Evolutionary conservation across 345 rosid species (phyloP).

Genomic region (Abelmoschus esculentus): DNA sequence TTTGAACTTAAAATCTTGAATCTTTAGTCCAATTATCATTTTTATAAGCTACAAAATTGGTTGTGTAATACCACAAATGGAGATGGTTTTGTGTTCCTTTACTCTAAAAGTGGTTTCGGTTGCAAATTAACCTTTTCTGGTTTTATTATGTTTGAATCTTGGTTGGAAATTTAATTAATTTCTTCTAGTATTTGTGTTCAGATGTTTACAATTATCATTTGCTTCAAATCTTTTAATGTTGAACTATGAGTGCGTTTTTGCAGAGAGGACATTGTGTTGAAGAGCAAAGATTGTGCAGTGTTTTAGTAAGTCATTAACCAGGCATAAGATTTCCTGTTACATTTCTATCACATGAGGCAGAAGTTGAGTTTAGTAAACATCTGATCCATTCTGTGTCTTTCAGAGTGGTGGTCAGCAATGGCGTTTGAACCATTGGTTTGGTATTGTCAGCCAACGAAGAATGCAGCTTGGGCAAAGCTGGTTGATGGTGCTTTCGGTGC

Average conservation of each 20-base stretch:
- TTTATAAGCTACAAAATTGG: neutral
- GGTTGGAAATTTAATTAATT: neutral
- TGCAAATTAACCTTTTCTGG: neutral
- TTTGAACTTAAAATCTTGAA: neutral
- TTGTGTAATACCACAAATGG: neutral
- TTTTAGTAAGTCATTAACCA: neutral
- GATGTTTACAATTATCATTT: neutral
- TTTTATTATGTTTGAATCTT: neutral
- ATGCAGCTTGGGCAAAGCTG: conserved; percentile 53
- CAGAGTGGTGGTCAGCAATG: conserved; percentile 34
- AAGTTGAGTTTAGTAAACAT: neutral
- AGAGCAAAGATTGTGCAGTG: neutral
- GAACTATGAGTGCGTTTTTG: neutral
- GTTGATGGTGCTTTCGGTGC: conserved; percentile 65
- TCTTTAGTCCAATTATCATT: neutral
- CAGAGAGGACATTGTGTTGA: conserved; percentile 11
- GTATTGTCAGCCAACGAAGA: conserved; percentile 69
- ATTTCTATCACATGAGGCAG: neutral
- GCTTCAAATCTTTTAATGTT: neutral
- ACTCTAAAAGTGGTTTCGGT: neutral
- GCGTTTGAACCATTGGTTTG: conserved; percentile 55
- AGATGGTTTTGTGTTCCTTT: neutral
- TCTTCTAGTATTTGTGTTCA: neutral
- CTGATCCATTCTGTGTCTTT: neutral
- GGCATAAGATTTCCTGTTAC: neutral